These are phyloP conservation scores for Colletotrichum filicis DNA, from an alignment of 2,329 filamentous ascomycete genomes.

Conservation along the genomic window DNA sequence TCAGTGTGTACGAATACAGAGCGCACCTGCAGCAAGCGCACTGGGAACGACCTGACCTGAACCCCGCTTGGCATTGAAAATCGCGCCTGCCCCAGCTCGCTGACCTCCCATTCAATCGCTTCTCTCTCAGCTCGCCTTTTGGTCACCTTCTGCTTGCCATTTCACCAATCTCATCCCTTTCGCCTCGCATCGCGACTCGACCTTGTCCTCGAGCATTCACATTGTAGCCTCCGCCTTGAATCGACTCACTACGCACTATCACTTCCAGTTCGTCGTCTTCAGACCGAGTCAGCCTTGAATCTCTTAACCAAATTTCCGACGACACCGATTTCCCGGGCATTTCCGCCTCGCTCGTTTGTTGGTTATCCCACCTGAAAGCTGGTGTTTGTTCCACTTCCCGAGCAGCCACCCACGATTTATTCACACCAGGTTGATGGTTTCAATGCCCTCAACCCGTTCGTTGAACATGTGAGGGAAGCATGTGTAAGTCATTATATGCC, in stretches of 20 bases:
- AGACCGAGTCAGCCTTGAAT: constrained; percentile 2
- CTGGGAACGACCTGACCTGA: constrained; percentile 29
- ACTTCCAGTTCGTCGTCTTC: background rate
- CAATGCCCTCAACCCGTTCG: constrained; percentile 38
- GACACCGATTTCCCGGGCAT: constrained; percentile 3
- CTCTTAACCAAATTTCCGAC: background rate
- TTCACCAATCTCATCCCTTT: background rate
- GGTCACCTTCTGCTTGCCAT: background rate
- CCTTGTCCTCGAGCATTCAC: background rate
- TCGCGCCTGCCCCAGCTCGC: constrained; percentile 34
- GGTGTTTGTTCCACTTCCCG: background rate
- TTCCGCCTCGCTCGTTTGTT: constrained; percentile 15
- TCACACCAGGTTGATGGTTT: constrained; percentile 31
- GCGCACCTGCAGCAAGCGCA: constrained; percentile 29
- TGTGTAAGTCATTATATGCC: constrained; percentile 49
- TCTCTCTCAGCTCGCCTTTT: constrained; percentile 7
- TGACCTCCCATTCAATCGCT: background rate
- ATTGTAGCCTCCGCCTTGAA: background rate
- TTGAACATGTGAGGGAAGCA: constrained; percentile 54
- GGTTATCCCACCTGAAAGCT: background rate
- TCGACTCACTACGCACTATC: background rate
- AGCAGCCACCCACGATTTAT: constrained; percentile 10
- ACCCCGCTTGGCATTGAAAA: constrained; percentile 38
- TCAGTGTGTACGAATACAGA: constrained; percentile 21
- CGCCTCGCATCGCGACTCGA: background rate